phyloP scores from a whole-genome alignment of 208 protist genomes.

The Novymonas esmeraldas region DNA sequence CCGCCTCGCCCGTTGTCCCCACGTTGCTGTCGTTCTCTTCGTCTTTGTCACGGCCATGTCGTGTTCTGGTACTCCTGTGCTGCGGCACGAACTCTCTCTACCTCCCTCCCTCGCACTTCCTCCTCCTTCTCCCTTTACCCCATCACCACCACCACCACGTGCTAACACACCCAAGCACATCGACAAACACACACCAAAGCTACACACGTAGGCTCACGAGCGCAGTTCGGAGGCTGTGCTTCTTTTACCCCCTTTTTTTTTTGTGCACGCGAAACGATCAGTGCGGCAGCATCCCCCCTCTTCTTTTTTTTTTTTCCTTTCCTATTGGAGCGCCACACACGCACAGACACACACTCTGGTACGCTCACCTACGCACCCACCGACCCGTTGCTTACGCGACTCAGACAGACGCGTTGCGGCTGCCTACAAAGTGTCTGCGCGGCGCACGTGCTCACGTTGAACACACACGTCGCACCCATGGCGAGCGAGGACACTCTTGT shows the following conservation, averaged over 20 bases:
- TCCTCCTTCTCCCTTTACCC: no score
- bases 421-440: not conserved
- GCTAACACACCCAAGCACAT: no score
- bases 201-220: no score
- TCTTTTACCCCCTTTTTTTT: not conserved
- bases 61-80: no score
- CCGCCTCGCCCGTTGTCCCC: not conserved
- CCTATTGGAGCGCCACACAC: not conserved
- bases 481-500: constrained; percentile 25
- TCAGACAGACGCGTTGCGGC: not conserved
- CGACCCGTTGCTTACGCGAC: not conserved
- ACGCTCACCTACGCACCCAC: not conserved
- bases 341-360: not conserved
- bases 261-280: no score
- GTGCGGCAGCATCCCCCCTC: not conserved
- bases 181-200: no score
- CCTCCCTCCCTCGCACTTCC: no score
- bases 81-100: no score
- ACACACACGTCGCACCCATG: constrained; percentile 1
- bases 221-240: no score
- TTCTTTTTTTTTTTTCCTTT: not conserved
- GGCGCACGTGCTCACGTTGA: not conserved
- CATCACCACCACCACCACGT: no score
- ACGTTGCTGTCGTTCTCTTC: not conserved
- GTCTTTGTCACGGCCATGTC: no score